Evolutionary conservation across 2,329 filamentous ascomycete species (phyloP).

Genomic region (Colletotrichum sp.): DNA sequence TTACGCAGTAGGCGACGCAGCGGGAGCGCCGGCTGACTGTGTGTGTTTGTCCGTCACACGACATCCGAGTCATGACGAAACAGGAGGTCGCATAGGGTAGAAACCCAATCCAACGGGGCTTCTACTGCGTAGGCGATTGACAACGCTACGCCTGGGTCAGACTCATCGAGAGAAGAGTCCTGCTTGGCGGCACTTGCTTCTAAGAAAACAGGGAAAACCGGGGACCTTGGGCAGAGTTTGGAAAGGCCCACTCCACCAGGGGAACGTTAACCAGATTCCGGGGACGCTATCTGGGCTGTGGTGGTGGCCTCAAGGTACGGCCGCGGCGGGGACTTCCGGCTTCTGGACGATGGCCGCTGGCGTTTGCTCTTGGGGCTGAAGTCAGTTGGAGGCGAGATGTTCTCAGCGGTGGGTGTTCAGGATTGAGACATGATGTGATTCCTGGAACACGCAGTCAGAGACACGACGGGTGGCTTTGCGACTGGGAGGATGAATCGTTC

Average conservation of each 20-base stretch:
- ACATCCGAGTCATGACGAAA: background rate
- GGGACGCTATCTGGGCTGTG: background rate
- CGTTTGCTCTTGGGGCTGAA: background rate
- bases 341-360: background rate
- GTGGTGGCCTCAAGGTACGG: background rate
- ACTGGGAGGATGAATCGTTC: background rate
- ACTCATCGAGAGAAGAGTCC: background rate
- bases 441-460: background rate
- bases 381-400: background rate
- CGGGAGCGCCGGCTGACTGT: background rate
- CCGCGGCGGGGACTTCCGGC: background rate
- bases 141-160: background rate
- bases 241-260: background rate
- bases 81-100: background rate
- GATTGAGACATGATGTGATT: background rate
- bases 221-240: background rate
- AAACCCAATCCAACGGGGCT: background rate
- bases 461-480: background rate
- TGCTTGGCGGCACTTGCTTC: too few species aligned
- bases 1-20: background rate
- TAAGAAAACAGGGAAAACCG: background rate
- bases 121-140: background rate
- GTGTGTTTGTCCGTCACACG: background rate
- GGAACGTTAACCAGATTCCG: slow-evolving; percentile 2
- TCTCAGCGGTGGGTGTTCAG: background rate